These are phyloP conservation scores for Carnegiea gigantea DNA, from an alignment of 179 eudicot genomes.

Conservation along the genomic window DNA sequence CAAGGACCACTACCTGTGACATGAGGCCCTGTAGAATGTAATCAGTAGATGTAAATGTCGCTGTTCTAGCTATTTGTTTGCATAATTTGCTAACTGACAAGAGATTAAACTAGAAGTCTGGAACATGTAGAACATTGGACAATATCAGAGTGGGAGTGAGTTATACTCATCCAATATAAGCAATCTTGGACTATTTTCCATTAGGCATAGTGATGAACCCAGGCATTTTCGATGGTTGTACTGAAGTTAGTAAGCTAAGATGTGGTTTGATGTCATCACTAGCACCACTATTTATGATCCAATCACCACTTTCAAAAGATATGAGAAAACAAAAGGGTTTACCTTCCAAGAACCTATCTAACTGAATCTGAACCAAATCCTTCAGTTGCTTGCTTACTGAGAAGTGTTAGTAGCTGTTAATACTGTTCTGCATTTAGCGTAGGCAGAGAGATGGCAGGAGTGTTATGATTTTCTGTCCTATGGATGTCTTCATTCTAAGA, in stretches of 20 bases:
- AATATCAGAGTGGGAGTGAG: background rate
- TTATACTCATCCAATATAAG: background rate
- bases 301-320: background rate
- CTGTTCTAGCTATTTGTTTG: background rate
- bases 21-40: background rate
- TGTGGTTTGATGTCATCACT: background rate
- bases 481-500: background rate
- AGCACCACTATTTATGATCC: background rate
- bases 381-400: background rate
- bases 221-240: background rate
- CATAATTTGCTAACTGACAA: background rate
- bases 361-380: background rate
- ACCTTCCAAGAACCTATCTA: background rate
- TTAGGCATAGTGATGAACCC: background rate
- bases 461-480: background rate
- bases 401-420: background rate
- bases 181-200: background rate
- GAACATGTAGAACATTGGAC: background rate
- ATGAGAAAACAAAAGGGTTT: background rate
- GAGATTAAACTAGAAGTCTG: background rate
- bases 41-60: background rate
- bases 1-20: background rate
- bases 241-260: background rate
- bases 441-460: background rate
- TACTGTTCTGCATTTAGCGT: background rate